Base-by-base conservation (phyloP, 139 green algal species). In the Zygnema cylindricum region DNA sequence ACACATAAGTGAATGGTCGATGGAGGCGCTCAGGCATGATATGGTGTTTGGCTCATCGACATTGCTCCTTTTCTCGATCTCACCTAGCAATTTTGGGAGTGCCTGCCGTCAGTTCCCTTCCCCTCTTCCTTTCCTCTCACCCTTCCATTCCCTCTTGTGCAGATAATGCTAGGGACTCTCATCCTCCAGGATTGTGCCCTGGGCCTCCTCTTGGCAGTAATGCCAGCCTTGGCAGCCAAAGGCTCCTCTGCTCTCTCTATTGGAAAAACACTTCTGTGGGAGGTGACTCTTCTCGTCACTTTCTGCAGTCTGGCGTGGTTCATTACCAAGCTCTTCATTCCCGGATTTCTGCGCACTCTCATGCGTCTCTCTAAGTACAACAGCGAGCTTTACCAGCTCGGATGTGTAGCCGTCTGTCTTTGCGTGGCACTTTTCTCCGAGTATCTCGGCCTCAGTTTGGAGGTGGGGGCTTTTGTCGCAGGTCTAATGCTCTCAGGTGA, bases 161-260 rank as follows among this genome's bases (percentile, higher is more conserved):
- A 98, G 91, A 98, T 99, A 85, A 98, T 94, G 1, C 95, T 98
- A 1, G 96, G 96, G 32, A 98, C 95, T 0, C 93, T 98, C 35
- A 95, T 98, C 49, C 76, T 95, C 42, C 96, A 99, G 93, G 97
- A 99, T 88, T 97, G 94, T 84, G 92, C 95, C 39, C 94, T 99
- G 30, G 97, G 97, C 21, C 90, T 99, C 16, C 95, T 99, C 85
- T 98, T 99, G 94, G 97, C 97, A 23, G 92, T 98, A 76, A 96
- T 98, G 94, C 96, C 96, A 0, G 90, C 97, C 22, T 94, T 98
- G 42, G 86, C 86, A 1, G 69, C 69, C 55, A 92, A 79, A 36
- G 33, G 36, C 38, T 32, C 32, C 0, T 54, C 33, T 21, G 63
- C 38, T 36, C n/a, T 88, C 0, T 30, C 41, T 55, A 92, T 92